Conservation (phyloP, 345 rosid genomes). For the Euphorbia pulcherrima region DNA sequence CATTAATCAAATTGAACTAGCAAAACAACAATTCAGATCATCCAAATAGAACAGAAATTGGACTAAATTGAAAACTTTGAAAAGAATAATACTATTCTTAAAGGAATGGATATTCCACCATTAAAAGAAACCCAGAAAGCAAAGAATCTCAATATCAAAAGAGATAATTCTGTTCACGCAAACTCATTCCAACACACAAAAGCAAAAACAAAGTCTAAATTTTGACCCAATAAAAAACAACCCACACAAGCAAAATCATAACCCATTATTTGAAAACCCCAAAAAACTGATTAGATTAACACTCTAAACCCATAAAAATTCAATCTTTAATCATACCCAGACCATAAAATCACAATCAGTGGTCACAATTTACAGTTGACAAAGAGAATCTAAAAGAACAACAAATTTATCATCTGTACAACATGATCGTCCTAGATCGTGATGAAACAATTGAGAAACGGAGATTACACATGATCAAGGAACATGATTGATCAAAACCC, state of each 20-base stretch:
- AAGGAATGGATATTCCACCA: conserved; percentile 37
- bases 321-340: conserved; percentile 29
- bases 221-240: conserved; percentile 30
- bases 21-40: not conserved
- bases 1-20: not conserved
- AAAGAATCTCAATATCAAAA: conserved; percentile 33
- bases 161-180: conserved; percentile 42
- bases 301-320: conserved; percentile 7
- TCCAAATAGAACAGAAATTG: conserved; percentile 3
- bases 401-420: conserved; percentile 28
- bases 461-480: conserved; percentile 38
- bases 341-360: conserved; percentile 26
- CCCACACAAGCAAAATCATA: conserved; percentile 25
- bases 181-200: conserved; percentile 28
- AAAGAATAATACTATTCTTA: conserved; percentile 40
- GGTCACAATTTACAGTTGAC: conserved; percentile 20
- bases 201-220: conserved; percentile 6
- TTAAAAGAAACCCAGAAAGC: conserved; percentile 39
- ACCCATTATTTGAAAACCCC: conserved; percentile 13
- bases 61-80: conserved; percentile 32
- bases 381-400: conserved; percentile 15
- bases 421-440: conserved; percentile 45
- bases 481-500: conserved; percentile 41
- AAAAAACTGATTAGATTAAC: conserved; percentile 22
- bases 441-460: conserved; percentile 22